Conservation (phyloP, 2,329 filamentous ascomycete genomes). For the Aureobasidium vineae region DNA sequence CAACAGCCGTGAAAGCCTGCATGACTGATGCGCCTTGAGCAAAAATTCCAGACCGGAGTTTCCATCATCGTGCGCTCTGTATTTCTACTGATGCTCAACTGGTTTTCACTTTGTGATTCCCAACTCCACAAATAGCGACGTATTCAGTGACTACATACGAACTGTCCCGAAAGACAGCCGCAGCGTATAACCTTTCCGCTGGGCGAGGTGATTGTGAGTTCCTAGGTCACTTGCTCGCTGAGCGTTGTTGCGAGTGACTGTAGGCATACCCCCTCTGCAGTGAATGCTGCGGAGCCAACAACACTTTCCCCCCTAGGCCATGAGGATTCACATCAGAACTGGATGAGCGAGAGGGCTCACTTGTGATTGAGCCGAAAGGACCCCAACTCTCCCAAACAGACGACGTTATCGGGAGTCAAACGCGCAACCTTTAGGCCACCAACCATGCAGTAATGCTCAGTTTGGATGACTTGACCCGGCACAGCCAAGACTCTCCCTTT, state of each 20-base stretch:
- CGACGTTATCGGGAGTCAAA: conserved; percentile 6
- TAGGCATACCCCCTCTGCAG: conserved; percentile 18
- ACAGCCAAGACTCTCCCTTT: neutral
- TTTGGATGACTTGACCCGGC: neutral
- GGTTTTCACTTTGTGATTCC: neutral
- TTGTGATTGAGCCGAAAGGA: conserved; percentile 9
- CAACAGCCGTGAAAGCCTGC: neutral
- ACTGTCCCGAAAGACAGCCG: conserved; percentile 20
- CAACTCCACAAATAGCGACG: conserved; percentile 24
- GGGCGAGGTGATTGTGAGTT: conserved; percentile 21
- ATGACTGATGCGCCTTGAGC: neutral
- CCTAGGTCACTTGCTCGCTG: conserved; percentile 13
- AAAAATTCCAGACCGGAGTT: conserved; percentile 15
- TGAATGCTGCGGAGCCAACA: conserved; percentile 1
- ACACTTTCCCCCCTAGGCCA: conserved; percentile 17
- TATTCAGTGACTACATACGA: conserved; percentile 15
- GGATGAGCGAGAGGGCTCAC: neutral
- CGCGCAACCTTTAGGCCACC: neutral
- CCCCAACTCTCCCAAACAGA: neutral
- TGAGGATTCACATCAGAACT: conserved; percentile 4
- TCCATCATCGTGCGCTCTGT: conserved; percentile 4
- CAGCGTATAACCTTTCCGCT: conserved; percentile 24
- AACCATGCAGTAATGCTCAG: conserved; percentile 6
- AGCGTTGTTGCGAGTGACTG: conserved; percentile 23
- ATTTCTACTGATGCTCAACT: conserved; percentile 1